Percentiles rank a stretch among this genome's conserved stretches.
Evolutionary conservation across 371 early-diverging fungal genomes (phyloP).

Genomic region (Funneliformis caledonium): DNA sequence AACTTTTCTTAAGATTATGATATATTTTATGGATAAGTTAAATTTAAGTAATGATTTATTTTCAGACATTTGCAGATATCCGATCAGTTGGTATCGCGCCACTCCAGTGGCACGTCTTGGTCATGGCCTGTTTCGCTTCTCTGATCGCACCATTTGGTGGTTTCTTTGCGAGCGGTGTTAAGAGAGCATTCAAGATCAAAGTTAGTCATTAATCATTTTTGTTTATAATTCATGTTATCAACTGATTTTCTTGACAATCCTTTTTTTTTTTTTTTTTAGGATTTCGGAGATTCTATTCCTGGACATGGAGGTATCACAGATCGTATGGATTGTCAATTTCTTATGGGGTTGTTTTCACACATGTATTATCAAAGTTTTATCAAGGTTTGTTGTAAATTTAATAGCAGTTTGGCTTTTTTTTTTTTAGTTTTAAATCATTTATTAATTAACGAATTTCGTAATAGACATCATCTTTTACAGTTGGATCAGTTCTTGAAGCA

Average conservation of each 20-base stretch:
- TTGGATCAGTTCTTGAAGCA: slow-evolving; percentile 59
- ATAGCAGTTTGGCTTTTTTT: background rate
- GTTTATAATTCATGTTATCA: background rate
- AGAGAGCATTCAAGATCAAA: slow-evolving; percentile 98
- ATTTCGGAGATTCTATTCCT: slow-evolving; percentile 97
- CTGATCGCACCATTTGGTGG: slow-evolving; percentile 99
- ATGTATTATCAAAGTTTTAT: slow-evolving; percentile 92
- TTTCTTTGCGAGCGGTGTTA: slow-evolving; percentile 98
- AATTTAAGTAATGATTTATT: background rate
- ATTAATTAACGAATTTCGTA: slow-evolving; percentile 13
- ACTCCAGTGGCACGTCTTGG: slow-evolving; percentile 89
- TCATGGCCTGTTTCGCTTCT: slow-evolving; percentile 94
- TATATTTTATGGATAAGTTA: background rate
- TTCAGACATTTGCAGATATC: slow-evolving; percentile 12
- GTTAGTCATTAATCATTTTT: slow-evolving; percentile 8
- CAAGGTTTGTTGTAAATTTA: slow-evolving; percentile 53
- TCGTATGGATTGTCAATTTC: slow-evolving; percentile 98
- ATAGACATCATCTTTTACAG: slow-evolving; percentile 49
- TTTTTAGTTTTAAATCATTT: background rate
- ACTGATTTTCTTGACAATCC: background rate
- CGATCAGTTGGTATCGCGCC: slow-evolving; percentile 66
- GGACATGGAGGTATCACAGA: slow-evolving; percentile 99
- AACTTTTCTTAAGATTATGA: background rate
- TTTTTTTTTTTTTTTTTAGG: slow-evolving; percentile 46
- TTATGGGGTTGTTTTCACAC: slow-evolving; percentile 96